Percentiles rank a stretch among this genome's conserved stretches.
Evolutionary conservation across 179 eudicot species (phyloP).

Genomic region (Vitellaria paradoxa): DNA sequence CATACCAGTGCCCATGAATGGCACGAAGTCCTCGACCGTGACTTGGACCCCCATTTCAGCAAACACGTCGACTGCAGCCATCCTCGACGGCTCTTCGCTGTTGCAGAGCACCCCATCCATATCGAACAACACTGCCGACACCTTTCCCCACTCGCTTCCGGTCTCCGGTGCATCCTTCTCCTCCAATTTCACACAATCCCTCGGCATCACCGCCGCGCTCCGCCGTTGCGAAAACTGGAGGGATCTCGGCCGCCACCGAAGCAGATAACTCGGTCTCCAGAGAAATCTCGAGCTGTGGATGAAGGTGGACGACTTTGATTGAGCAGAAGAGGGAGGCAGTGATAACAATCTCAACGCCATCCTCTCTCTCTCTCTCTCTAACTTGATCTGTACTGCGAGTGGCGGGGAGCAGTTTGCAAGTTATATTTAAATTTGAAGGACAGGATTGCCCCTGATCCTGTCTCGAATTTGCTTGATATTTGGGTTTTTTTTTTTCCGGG

Average conservation of each 20-base stretch:
- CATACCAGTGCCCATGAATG: slow-evolving; percentile 97
- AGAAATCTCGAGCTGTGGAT: slow-evolving; percentile 9
- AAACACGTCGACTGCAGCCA: slow-evolving; percentile 82
- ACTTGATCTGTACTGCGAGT: slow-evolving; percentile 2
- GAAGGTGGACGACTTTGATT: slow-evolving; percentile 5
- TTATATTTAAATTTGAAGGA: neutral
- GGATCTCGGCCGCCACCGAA: slow-evolving; percentile 19
- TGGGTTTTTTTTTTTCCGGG: too few species aligned
- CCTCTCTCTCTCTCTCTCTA: slow-evolving; percentile 6
- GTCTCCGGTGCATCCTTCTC: slow-evolving; percentile 31
- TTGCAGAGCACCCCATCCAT: slow-evolving; percentile 98
- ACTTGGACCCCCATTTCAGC: slow-evolving; percentile 87
- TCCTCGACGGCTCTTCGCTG: slow-evolving; percentile 82
- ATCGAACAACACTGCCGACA: slow-evolving; percentile 90
- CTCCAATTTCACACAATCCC: slow-evolving; percentile 49
- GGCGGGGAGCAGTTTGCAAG: slow-evolving; percentile 21
- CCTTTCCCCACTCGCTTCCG: slow-evolving; percentile 67
- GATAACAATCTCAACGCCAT: slow-evolving; percentile 23
- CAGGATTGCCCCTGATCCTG: neutral
- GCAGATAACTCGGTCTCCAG: neutral
- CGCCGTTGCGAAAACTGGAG: neutral
- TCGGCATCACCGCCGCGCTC: slow-evolving; percentile 16
- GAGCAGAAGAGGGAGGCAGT: slow-evolving; percentile 10
- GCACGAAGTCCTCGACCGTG: slow-evolving; percentile 76
- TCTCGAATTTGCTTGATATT: neutral